phyloP scores from a whole-genome alignment of 2,329 filamentous ascomycete genomes.

The Phialocephala sp. region DNA sequence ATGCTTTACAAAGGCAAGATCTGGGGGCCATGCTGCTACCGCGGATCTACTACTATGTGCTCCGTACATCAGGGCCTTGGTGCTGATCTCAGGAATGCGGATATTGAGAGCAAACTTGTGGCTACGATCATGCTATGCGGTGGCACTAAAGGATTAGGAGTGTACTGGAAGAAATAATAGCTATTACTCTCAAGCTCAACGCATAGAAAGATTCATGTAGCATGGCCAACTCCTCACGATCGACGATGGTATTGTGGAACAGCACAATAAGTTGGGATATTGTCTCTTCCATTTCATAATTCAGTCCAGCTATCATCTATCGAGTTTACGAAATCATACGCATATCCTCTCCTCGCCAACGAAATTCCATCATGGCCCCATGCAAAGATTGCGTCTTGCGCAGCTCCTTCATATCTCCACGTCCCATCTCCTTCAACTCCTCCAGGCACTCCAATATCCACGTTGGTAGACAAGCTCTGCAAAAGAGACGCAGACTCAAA shows the following conservation, averaged over 20 bases:
- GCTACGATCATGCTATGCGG: no score
- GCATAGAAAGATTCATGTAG: no score
- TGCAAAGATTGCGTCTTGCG: neutral
- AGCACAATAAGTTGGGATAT: neutral
- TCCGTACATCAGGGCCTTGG: no score
- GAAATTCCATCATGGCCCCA: neutral
- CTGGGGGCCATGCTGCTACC: no score
- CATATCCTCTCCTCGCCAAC: neutral
- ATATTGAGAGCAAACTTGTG: no score
- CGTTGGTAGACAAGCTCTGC: neutral
- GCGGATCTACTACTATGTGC: no score
- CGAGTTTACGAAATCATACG: neutral
- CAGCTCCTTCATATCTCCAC: neutral
- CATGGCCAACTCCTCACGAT: neutral
- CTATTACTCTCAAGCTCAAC: no score
- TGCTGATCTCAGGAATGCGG: no score
- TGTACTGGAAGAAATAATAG: neutral
- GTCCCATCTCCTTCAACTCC: neutral
- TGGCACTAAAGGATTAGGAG: no score
- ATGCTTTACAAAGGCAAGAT: no score
- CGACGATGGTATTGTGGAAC: neutral
- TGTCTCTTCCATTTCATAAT: constrained; percentile 1
- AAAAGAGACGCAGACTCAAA: neutral
- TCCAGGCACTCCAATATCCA: neutral
- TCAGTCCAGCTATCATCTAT: neutral